phyloP scores from a whole-genome alignment of 148 eudicot genomes.

The Rhododendron ovatum region DNA sequence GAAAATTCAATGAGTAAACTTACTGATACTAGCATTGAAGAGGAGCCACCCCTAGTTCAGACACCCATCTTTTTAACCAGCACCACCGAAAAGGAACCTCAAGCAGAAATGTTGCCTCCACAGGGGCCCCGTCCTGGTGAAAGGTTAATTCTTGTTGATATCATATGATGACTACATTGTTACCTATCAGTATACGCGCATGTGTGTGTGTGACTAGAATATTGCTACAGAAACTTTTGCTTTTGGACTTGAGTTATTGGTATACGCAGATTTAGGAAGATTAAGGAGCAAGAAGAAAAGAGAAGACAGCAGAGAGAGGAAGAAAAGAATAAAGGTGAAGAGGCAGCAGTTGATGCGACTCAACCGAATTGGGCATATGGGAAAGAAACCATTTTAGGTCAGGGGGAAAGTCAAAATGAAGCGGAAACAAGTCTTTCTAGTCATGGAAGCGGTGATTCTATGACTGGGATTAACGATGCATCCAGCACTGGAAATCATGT shows the following conservation, averaged over 20 bases:
- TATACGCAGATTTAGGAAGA: conserved; percentile 59
- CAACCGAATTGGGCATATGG: conserved; percentile 19
- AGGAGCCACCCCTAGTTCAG: conserved; percentile 29
- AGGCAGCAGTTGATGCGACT: conserved; percentile 20
- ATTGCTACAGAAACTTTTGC: not conserved
- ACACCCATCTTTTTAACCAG: conserved; percentile 27
- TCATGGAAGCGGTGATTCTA: conserved; percentile 18
- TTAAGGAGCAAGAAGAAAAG: conserved; percentile 88
- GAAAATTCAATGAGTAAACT: conserved; percentile 52
- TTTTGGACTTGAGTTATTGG: conserved; percentile 7
- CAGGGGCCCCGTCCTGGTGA: conserved; percentile 77
- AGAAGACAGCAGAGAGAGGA: conserved; percentile 53
- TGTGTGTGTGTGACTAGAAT: not conserved
- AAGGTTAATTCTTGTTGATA: conserved; percentile 33
- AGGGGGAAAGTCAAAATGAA: conserved; percentile 21
- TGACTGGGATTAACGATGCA: conserved; percentile 11
- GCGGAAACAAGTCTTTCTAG: conserved; percentile 15
- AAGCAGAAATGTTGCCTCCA: conserved; percentile 33
- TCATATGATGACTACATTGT: not conserved
- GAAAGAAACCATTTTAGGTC: conserved; percentile 28
- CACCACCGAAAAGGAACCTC: conserved; percentile 19
- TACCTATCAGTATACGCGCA: not conserved
- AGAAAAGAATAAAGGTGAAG: conserved; percentile 40
- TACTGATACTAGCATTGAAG: conserved; percentile 36
- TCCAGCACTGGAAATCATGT: conserved; percentile 16